Base-by-base conservation (phyloP, 768 basidiomycete genomes). In the Termitomyces sp. region DNA sequence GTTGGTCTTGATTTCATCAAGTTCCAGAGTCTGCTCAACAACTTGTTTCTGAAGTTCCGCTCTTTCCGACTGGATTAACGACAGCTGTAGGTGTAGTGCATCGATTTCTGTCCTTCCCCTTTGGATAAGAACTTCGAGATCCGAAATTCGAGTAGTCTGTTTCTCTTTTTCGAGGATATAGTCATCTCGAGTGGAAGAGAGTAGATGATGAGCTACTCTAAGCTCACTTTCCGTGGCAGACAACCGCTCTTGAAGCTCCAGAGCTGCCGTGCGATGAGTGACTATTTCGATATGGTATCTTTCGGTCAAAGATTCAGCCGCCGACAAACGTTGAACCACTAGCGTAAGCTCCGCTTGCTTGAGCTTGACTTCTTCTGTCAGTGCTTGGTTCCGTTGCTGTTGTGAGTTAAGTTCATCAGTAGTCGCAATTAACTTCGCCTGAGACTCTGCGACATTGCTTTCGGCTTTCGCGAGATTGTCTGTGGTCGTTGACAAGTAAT, bases 331-430 rank as follows among this genome's bases (percentile, higher is more conserved):
- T 28, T 56, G 53, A 15, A 35, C 53, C 19, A 63, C 44, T 19
- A 62, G 57, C 9, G 35, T 15, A 23, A 65, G 21, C n/a, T 64
- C 61, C 19, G n/a, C 37, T n/a, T 58, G 55, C 17, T 61, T 63
- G 11, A 21, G 49, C 21, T 46, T 41, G 1, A 54, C 40, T 3
- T 45, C 53, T 31, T 46, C 51, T n/a, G 26, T 54, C 47, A 66
- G 45, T 15, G 44, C 49, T 14, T 46, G 45, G 19, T 55, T 61
- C 41, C 53, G 55, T 44, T 61, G 58, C 47, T 59, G 51, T 46
- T 47, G 50, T 8, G 26, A 54, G 17, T 42, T 48, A 19, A 64
- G 57, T 52, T 62, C 44, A 43, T 58, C 57, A 38, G 21, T 21
- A 17, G 54, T 53, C 37, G 33, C 42, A 28, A 56, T 35, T 4